Base-by-base conservation (phyloP, 140 eudicot species). In the Ambrosia hybrid region DNA sequence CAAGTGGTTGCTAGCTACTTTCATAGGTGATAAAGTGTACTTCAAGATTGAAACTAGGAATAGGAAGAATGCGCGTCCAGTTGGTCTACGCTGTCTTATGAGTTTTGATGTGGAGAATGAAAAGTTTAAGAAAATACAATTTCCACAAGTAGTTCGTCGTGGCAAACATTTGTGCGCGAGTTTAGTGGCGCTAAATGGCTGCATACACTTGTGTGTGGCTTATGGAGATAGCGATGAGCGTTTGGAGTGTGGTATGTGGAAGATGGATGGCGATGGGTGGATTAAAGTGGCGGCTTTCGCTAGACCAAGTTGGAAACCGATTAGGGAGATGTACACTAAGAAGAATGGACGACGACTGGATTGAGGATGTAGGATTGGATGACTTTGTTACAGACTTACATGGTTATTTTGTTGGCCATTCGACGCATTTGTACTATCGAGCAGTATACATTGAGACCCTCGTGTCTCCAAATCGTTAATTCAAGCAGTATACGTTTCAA, bases 31-130 rank as follows among this genome's bases (percentile, higher is more conserved):
- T 3, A 37, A 37, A 34, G 49, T 63, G 37, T 63, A 37, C n/a
- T 63, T 63, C 49, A 41, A 12, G 68, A 3, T 63, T 26, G 30
- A 55, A 15, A 37, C 9, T 43, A 43, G 9, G 34, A 30, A 30
- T 30, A 30, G 34, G 34, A 30, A 0, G 34, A 30, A 30, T 30
- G 34, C 34, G 48, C 10, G 48, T 43, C 2, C 12, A 3, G 2
- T 3, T 1, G 13, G 33, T 63, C 10, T 0, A 63, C 8, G 21
- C 7, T 36, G 21, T 6, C 17, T 67, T 38, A 67, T 67, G 17
- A n/a, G 8, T 45, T 67, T 67, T 46, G 72, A 67, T 67, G 72
- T 67, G 72, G 36, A 67, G 57, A 21, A 10, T 2, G 58, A 67
- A 46, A 36, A 46, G 57, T 67, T 67, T 67, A 46, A 53, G 72